phyloP scores from a whole-genome alignment of 768 basidiomycete species.

The Coprinopsis cinerea region DNA sequence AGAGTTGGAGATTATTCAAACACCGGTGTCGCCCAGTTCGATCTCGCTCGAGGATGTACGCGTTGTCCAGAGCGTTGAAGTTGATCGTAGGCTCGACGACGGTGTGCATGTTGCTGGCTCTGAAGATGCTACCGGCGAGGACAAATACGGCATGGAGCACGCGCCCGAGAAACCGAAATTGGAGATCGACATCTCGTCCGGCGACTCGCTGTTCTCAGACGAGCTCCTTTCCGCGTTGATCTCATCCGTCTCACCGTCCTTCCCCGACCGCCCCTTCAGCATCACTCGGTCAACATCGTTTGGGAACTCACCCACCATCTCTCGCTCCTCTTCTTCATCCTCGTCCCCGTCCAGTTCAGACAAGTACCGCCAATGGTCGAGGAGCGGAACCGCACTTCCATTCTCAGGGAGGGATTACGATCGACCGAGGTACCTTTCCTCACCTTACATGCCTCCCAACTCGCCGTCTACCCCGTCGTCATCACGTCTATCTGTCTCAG shows the following conservation, averaged over 20 bases:
- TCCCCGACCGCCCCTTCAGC: not conserved
- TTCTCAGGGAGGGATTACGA: not conserved
- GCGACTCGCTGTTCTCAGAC: constrained; percentile 3
- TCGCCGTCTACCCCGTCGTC: no score
- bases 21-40: not conserved
- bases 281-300: not conserved
- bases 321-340: not conserved
- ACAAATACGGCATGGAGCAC: not conserved
- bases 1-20: constrained; percentile 7
- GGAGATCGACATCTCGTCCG: constrained; percentile 2
- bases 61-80: not conserved
- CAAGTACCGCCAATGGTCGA: not conserved
- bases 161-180: not conserved
- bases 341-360: not conserved
- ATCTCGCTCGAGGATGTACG: not conserved
- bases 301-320: not conserved
- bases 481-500: no score
- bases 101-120: no score
- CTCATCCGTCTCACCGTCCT: not conserved
- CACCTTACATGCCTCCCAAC: constrained; percentile 8
- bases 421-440: constrained; percentile 1
- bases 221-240: constrained; percentile 2
- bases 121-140: not conserved
- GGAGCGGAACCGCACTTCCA: not conserved
- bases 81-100: no score